Evolutionary conservation across 495 filamentous ascomycete genomes (phyloP).

Genomic region (Letharia lupina): DNA sequence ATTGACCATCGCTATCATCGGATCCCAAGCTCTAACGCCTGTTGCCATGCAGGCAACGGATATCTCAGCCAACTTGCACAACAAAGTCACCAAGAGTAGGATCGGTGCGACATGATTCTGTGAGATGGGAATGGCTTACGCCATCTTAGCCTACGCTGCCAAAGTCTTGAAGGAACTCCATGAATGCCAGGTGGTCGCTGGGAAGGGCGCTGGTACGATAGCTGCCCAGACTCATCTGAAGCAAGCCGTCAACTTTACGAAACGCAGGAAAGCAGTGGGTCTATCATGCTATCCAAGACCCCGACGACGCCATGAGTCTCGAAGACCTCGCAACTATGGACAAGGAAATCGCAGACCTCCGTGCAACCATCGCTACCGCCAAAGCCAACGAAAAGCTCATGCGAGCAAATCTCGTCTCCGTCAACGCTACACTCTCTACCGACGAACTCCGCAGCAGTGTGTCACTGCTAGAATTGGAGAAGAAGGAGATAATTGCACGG

Average conservation of each 20-base stretch:
- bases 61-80: constrained; percentile 57
- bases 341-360: constrained; percentile 42
- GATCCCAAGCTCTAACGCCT: constrained; percentile 21
- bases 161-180: constrained; percentile 58
- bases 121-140: constrained; percentile 13
- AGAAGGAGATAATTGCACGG: constrained; percentile 33
- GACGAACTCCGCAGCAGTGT: constrained; percentile 43
- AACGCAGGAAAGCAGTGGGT: constrained; percentile 52
- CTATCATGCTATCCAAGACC: constrained; percentile 52
- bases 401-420: constrained; percentile 38
- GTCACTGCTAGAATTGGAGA: constrained; percentile 39
- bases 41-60: constrained; percentile 46
- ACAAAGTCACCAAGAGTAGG: constrained; percentile 56
- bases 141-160: constrained; percentile 43
- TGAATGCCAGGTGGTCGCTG: constrained; percentile 50
- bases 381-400: constrained; percentile 46
- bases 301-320: constrained; percentile 37
- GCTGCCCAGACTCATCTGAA: neutral
- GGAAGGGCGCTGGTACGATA: constrained; percentile 44
- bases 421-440: constrained; percentile 45
- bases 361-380: constrained; percentile 39
- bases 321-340: constrained; percentile 41
- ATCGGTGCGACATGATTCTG: neutral
- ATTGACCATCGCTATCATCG: constrained; percentile 16
- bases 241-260: neutral